phyloP scores from a whole-genome alignment of 2,329 filamentous ascomycete genomes.

The Trichoderma sp. region DNA sequence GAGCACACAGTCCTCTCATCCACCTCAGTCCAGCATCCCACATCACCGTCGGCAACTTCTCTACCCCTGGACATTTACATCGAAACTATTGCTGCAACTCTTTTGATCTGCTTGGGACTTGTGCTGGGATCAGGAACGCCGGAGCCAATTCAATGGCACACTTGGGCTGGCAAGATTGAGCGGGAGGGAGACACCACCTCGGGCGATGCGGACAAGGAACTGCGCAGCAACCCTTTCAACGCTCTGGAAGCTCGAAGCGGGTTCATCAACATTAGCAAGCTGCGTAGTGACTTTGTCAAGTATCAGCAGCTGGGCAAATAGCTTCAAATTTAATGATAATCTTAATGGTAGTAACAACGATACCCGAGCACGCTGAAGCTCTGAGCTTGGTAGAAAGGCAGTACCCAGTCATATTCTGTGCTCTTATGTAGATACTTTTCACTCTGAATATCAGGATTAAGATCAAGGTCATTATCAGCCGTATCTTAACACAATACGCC shows the following conservation, averaged over 20 bases:
- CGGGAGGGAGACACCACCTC: constrained; percentile 64
- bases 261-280: constrained; percentile 83
- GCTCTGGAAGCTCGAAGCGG: constrained; percentile 75
- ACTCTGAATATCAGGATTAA: neutral
- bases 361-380: neutral
- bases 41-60: constrained; percentile 41
- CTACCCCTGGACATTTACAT: constrained; percentile 84
- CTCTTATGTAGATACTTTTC: neutral
- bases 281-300: constrained; percentile 73
- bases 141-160: constrained; percentile 79
- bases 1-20: constrained; percentile 79
- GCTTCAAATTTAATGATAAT: neutral
- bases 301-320: constrained; percentile 49
- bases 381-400: neutral
- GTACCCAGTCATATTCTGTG: neutral
- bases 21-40: constrained; percentile 45
- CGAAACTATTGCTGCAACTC: constrained; percentile 77
- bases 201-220: constrained; percentile 66
- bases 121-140: constrained; percentile 74
- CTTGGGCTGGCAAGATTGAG: constrained; percentile 83
- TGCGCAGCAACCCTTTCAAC: constrained; percentile 73
- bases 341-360: neutral
- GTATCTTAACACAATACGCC: neutral
- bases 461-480: neutral
- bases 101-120: constrained; percentile 79